These are phyloP conservation scores for Gloeostereum incarnatum DNA, from an alignment of 768 basidiomycete genomes.

Conservation along the genomic window DNA sequence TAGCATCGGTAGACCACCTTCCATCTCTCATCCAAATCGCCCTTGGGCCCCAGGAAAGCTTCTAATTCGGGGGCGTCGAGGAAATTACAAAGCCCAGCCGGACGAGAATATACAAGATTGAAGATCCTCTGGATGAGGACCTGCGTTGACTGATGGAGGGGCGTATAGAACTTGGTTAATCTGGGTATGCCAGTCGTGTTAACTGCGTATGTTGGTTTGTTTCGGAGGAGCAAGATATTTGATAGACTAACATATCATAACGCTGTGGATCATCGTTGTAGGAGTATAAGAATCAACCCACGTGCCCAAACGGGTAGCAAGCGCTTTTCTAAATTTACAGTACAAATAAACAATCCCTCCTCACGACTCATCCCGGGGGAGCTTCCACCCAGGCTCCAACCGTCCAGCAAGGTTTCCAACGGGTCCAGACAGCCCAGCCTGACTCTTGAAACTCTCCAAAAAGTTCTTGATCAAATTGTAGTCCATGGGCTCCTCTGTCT, in stretches of 20 bases:
- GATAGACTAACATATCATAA: slow-evolving; percentile 62
- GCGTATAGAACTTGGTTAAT: slow-evolving; percentile 84
- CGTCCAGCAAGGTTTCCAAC: slow-evolving; percentile 86
- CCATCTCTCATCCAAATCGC: slow-evolving; percentile 53
- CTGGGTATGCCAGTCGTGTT: slow-evolving; percentile 88
- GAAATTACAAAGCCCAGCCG: slow-evolving; percentile 87
- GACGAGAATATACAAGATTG: slow-evolving; percentile 74
- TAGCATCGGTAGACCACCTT: slow-evolving; percentile 93
- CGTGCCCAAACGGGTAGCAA: background rate
- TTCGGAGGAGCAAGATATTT: slow-evolving; percentile 10
- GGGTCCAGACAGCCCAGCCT: slow-evolving; percentile 83
- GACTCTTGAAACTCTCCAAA: slow-evolving; percentile 91
- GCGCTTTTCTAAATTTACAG: background rate
- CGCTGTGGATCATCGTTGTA: slow-evolving; percentile 70
- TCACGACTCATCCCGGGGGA: slow-evolving; percentile 60
- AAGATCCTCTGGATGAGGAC: slow-evolving; percentile 84
- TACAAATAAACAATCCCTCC: background rate
- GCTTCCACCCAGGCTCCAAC: slow-evolving; percentile 62
- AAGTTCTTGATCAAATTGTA: slow-evolving; percentile 96
- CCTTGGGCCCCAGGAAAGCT: slow-evolving; percentile 52
- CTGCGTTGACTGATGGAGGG: slow-evolving; percentile 58
- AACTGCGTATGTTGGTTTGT: slow-evolving; percentile 37
- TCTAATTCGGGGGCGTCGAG: slow-evolving; percentile 88
- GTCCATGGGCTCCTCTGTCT: slow-evolving; percentile 48
- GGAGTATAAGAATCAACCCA: background rate